Conservation (phyloP, 495 filamentous ascomycete genomes). For the Aspergillus indologenus region DNA sequence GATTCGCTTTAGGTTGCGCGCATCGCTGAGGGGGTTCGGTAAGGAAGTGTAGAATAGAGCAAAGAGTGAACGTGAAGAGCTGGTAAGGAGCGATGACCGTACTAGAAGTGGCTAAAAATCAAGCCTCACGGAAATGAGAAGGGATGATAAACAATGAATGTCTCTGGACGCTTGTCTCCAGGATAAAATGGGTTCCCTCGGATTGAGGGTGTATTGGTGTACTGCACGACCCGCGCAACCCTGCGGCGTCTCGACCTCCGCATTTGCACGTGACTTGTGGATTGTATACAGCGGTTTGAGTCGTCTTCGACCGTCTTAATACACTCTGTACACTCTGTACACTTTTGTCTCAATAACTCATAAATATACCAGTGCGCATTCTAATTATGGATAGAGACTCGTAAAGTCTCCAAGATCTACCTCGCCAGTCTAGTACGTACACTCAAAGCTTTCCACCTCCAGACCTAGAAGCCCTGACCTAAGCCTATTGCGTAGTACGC, state of each 20-base stretch:
- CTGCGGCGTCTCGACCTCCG: slow-evolving; percentile 10
- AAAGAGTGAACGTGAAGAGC: slow-evolving; percentile 1
- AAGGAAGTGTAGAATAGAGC: not conserved
- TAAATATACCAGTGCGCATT: no score
- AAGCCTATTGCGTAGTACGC: no score
- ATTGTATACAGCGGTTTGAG: slow-evolving; percentile 1
- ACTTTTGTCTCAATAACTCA: no score
- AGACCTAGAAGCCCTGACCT: no score
- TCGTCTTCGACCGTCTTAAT: no score
- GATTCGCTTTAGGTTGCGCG: slow-evolving; percentile 31
- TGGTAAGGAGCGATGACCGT: slow-evolving; percentile 9
- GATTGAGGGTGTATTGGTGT: no score
- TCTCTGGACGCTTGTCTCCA: slow-evolving; percentile 1
- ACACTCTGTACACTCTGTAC: no score
- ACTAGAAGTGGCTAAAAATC: not conserved
- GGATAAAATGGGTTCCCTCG: not conserved
- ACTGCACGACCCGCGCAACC: slow-evolving; percentile 1
- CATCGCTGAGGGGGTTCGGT: slow-evolving; percentile 26
- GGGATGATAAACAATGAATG: not conserved
- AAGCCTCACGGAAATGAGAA: no score
- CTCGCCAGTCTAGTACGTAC: no score
- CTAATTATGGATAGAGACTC: no score
- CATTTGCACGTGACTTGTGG: slow-evolving; percentile 13
- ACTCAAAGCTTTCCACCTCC: no score
- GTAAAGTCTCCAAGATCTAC: no score